phyloP scores from a whole-genome alignment of 1,139 yeast genomes.

The Spathaspora sp. region DNA sequence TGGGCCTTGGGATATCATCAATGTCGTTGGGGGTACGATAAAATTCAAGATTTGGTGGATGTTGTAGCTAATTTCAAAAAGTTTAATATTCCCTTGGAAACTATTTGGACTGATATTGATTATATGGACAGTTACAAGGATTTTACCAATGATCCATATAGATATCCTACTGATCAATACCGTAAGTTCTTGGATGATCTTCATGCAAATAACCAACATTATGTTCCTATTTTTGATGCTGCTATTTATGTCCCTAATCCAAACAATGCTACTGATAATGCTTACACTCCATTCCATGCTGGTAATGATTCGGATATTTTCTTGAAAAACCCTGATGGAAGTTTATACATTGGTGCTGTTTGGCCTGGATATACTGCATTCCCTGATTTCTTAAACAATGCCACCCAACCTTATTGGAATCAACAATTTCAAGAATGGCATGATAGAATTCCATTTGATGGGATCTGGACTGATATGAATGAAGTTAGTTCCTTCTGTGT shows the following conservation, averaged over 20 bases:
- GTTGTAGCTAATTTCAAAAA: slow-evolving; percentile 21
- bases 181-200: slow-evolving; percentile 20
- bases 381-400: slow-evolving; percentile 29
- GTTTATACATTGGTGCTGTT: slow-evolving; percentile 23
- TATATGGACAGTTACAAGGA: slow-evolving; percentile 29
- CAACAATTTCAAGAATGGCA: slow-evolving; percentile 22
- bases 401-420: slow-evolving; percentile 25
- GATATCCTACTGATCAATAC: slow-evolving; percentile 23
- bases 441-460: slow-evolving; percentile 25
- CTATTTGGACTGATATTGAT: slow-evolving; percentile 26
- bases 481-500: slow-evolving; percentile 34
- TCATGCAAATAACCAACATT: slow-evolving; percentile 25
- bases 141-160: slow-evolving; percentile 28
- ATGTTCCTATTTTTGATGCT: slow-evolving; percentile 34
- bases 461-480: slow-evolving; percentile 38
- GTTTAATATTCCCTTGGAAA: slow-evolving; percentile 21
- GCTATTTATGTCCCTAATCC: slow-evolving; percentile 29
- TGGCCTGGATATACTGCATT: slow-evolving; percentile 32
- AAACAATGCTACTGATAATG: slow-evolving; percentile 21
- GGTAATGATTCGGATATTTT: slow-evolving; percentile 27
- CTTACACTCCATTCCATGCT: slow-evolving; percentile 22
- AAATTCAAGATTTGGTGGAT: slow-evolving; percentile 16
- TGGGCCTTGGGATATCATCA: slow-evolving; percentile 26
- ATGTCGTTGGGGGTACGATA: slow-evolving; percentile 24
- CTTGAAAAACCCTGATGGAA: slow-evolving; percentile 29